Evolutionary conservation across 1,284 basidiomycete genomes (phyloP), one percentile per base, ranked within the genome.

Genomic region (Tranzscheliella williamsii): DNA sequence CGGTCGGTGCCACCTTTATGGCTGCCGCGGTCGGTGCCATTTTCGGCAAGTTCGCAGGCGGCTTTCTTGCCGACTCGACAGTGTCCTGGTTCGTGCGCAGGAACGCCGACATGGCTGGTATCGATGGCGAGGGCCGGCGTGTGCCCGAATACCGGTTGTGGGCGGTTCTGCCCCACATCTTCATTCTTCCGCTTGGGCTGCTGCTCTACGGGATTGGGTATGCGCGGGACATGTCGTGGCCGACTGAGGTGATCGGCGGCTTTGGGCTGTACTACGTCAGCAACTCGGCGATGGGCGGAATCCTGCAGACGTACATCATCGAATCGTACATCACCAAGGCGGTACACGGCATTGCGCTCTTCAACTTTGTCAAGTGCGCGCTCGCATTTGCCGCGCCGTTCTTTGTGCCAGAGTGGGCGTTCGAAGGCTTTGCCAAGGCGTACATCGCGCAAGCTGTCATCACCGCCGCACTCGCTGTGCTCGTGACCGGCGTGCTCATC

Each of bases 361-460:
- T 78, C 63, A 73, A 73, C 48, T 78, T 79, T 57, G 75, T 75
- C 68, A 79, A 78, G 68, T 72, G 66, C 45, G 65, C 73, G n/a
- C 75, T 76, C 64, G 76, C 75, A 17, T 79, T 79, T 34, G 69
- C 65, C 0, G 70, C 75, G 13, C 66, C 77, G 8, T 79, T 78
- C 61, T 79, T 76, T 46, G 66, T 72, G 7, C 70, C 72, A 24
- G 49, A 61, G 26, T 79, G 77, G 77, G 72, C 68, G 11, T 53
- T 55, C 21, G 20, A 56, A 21, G 66, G 62, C 32, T 76, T 72
- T 34, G 46, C 67, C 13, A 52, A 48, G 26, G 51, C 65, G 4
- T 79, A 68, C 36, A 50, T 66, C 13, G 56, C 61, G 3, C 72
- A 78, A 54, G 78, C 73, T 11, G 64, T 67, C 8, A 62, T 79